Evolutionary conservation across 1,139 yeast species (phyloP), one percentile per base, ranked within the genome.

Genomic region (Lodderomyces elongisporus): DNA sequence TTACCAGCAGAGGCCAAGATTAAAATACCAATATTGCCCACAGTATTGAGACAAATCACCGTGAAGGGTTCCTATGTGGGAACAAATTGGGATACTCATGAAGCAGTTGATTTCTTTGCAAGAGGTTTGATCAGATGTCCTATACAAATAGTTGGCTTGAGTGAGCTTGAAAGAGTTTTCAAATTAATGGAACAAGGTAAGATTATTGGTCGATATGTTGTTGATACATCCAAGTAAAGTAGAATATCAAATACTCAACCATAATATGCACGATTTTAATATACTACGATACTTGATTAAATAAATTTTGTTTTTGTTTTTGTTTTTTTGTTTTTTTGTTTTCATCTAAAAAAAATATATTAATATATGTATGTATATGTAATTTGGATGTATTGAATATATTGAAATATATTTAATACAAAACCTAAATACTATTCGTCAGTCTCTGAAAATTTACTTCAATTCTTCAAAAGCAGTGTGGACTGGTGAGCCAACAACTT

Each of bases 31-130:
- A 82, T 82, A 38, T 79, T 82, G 62, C 64, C 60, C 44, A 73
- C 81, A 35, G 89, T 82, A 43, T 70, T 79, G 48, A 78, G 70
- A 58, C 73, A 84, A 32, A 64, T 80, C 51, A 66, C 64, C 54
- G 77, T 82, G 52, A 74, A 68, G 54, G 91, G 89, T 44, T 80
- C 89, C 33, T 80, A 80, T 53, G 91, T 83, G 41, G 91, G 91
- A 46, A 81, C 80, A 71, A 77, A 89, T 60, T 80, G 80, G 40
- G 91, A 83, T 58, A 69, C 87, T 39, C 74, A 78, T 48, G 91
- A 82, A 61, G 89, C 91, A 40, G 61, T 82, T 46, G 84, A 79
- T 49, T 81, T 81, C 70, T 80, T 77, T 58, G 46, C 68, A 40
- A 71, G 85, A 48, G 91, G 91, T 42, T 66, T 74, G 53, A 79